phyloP scores from a whole-genome alignment of 345 rosid species.

The Microthlaspi erraticum region DNA sequence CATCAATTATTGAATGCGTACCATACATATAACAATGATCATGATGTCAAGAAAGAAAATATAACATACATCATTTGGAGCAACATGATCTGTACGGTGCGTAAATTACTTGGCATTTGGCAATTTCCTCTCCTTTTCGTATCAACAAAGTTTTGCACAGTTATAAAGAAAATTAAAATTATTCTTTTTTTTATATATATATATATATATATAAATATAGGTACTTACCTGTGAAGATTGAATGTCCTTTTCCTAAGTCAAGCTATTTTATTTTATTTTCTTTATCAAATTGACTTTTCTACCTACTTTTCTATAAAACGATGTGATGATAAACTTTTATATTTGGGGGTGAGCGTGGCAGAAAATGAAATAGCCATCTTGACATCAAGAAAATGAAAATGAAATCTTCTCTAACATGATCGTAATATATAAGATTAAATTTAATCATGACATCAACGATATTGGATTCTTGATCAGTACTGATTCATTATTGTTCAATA shows the following conservation, averaged over 20 bases:
- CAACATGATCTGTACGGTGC: neutral
- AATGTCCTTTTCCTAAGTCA: conserved; percentile 12
- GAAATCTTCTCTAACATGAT: neutral
- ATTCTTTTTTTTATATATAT: neutral
- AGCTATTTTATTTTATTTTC: neutral
- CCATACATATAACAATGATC: no score
- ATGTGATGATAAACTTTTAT: conserved; percentile 5
- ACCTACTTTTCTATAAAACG: neutral
- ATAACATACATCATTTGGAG: neutral
- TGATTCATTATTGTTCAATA: neutral
- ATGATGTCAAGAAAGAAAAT: no score
- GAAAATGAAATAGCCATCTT: neutral
- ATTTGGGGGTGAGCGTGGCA: conserved; percentile 3
- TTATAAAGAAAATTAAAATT: neutral
- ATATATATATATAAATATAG: no score
- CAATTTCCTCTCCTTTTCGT: neutral
- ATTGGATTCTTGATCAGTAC: neutral
- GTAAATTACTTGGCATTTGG: conserved; percentile 12
- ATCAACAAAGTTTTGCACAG: neutral
- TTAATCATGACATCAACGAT: neutral
- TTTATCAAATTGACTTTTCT: conserved; percentile 4
- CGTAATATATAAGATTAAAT: neutral
- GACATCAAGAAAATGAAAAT: no score
- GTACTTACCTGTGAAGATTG: neutral
- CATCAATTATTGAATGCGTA: neutral